A percentile compares a stretch with the other conserved stretches of the same genome.
Evolutionary conservation across 345 rosid species (phyloP).

Genomic region (Acer negundo): DNA sequence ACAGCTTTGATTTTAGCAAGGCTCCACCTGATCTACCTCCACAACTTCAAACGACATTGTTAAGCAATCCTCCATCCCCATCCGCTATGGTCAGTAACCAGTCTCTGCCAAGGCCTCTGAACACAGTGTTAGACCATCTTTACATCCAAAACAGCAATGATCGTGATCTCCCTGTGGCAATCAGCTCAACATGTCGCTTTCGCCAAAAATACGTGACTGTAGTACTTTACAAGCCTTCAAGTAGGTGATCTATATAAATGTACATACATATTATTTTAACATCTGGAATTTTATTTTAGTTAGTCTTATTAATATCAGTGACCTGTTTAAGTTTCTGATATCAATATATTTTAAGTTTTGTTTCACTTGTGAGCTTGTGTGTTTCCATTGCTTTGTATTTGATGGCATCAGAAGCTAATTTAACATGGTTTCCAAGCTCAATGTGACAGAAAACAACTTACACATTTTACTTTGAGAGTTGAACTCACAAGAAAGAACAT

Average conservation of each 20-base stretch:
- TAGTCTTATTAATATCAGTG: slow-evolving; percentile 1
- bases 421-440: too few relatives aligned
- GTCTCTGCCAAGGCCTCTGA: slow-evolving; percentile 38
- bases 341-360: too few relatives aligned
- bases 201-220: slow-evolving; percentile 51
- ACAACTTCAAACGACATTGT: slow-evolving; percentile 36
- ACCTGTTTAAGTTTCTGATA: not conserved
- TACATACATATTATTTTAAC: not conserved
- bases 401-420: too few relatives aligned
- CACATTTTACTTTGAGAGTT: slow-evolving; percentile 13
- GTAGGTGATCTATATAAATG: slow-evolving; percentile 30
- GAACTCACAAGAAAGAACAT: slow-evolving; percentile 12
- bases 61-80: slow-evolving; percentile 26
- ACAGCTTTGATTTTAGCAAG: slow-evolving; percentile 48
- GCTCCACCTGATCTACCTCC: slow-evolving; percentile 65
- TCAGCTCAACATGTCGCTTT: slow-evolving; percentile 47
- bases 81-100: slow-evolving; percentile 14
- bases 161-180: slow-evolving; percentile 35
- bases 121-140: slow-evolving; percentile 43
- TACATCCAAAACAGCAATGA: slow-evolving; percentile 34
- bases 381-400: too few relatives aligned
- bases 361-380: too few relatives aligned
- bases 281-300: slow-evolving; percentile 2
- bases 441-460: not conserved
- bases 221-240: slow-evolving; percentile 44